Evolutionary conservation across 2,329 filamentous ascomycete species (phyloP), one percentile per base, ranked within the genome.

Genomic region (Macroventuria anomochaeta): DNA sequence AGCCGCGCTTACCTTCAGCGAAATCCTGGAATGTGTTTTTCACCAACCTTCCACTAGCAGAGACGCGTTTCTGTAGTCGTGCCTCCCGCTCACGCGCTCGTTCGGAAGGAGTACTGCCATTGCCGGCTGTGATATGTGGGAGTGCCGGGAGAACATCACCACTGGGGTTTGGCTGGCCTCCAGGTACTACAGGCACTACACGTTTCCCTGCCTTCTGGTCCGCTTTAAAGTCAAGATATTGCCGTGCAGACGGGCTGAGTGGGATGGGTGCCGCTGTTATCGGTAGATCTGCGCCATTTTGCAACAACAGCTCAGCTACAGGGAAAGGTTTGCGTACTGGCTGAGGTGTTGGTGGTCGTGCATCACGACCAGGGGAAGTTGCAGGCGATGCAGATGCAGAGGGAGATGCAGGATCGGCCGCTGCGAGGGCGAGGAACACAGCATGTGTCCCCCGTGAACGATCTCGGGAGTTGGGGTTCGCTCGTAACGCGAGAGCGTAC

Each of bases 281-380:
- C 0, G 95, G 93, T 28, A 97, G 88, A 58, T 96, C 89, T 3
- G 93, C 93, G 13, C 95, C 95, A 68, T 99, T 97, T 66, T 97
- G 96, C 12, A 96, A 81, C 12, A 99, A 82, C 54, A 99, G 79
- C 74, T 99, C 95, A 12, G 95, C 95, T 34, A 97, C 82, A 0
- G 95, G 88, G 71, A 99, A 99, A 0, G 93, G 63, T 64, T 79
- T 80, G 29, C 78, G 69, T 8, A 39, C 17, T 25, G 64, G 75
- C 74, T 52, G 74, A 5, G 73, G 77, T 41, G 68, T 83, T 69
- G 61, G 53, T 20, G 67, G 63, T 23, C 66, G 80, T 62, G 29
- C 80, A 61, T 31, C 80, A 71, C 40, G 76, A 17, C 77, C 71
- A 2, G 80, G 78, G 12, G 77, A 75, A 25, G 73, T 71, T 31